phyloP scores from a whole-genome alignment of 2,329 filamentous ascomycete species.

The Didymella glomerata region DNA sequence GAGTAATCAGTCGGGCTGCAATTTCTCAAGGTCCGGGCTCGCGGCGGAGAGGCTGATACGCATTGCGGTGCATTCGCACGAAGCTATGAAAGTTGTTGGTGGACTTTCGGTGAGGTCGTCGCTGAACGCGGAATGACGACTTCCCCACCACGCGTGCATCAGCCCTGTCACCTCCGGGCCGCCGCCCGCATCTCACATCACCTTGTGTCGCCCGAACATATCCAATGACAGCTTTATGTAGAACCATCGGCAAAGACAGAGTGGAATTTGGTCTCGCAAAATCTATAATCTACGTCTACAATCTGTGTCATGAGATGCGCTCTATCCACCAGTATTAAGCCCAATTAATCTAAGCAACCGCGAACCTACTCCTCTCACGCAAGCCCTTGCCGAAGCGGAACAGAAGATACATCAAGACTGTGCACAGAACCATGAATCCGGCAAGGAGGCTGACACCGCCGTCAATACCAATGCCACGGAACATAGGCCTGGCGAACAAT shows the following conservation, averaged over 20 bases:
- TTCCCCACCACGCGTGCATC: constrained; percentile 7
- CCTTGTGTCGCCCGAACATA: neutral
- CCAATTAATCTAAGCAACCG: constrained; percentile 36
- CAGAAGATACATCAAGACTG: constrained; percentile 65
- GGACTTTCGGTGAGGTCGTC: constrained; percentile 2
- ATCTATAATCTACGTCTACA: neutral
- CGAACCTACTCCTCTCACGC: constrained; percentile 67
- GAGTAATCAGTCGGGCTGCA: constrained; percentile 35
- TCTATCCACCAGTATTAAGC: neutral
- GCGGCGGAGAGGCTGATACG: constrained; percentile 24
- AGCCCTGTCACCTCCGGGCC: neutral
- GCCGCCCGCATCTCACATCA: neutral
- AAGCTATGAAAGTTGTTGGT: neutral
- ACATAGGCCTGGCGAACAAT: constrained; percentile 67
- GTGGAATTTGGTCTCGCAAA: neutral
- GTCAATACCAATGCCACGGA: constrained; percentile 64
- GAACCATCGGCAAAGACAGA: neutral
- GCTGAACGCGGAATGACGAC: constrained; percentile 19
- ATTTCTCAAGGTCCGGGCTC: constrained; percentile 28
- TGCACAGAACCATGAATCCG: constrained; percentile 50
- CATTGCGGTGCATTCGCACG: constrained; percentile 29
- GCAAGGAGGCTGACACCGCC: constrained; percentile 66
- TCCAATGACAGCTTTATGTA: neutral
- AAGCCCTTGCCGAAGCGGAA: constrained; percentile 65
- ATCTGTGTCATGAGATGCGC: neutral